These are phyloP conservation scores for Chytriomyces sp. DNA, from an alignment of 192 early-diverging fungal genomes.

Conservation along the genomic window DNA sequence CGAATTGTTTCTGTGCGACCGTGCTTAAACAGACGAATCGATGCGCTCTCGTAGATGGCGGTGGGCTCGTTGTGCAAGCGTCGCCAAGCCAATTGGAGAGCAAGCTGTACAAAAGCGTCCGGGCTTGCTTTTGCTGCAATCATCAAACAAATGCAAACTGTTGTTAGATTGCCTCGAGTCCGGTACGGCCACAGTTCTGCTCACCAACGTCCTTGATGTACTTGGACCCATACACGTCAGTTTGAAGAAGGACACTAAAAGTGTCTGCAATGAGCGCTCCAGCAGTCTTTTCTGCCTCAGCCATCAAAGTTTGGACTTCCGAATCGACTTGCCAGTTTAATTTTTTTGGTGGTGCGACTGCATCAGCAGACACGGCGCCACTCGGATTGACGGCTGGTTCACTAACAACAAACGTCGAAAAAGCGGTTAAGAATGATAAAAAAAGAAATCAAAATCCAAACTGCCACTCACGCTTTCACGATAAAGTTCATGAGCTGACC, in stretches of 20 bases:
- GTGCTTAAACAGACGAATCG: conserved; percentile 62
- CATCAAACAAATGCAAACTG: background rate
- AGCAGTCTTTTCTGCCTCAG: conserved; percentile 69
- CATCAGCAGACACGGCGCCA: conserved; percentile 9
- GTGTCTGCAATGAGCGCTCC: conserved; percentile 64
- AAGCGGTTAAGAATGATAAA: background rate
- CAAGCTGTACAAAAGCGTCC: conserved; percentile 92
- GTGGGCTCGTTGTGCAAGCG: conserved; percentile 69
- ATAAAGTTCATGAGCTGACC: conserved; percentile 80
- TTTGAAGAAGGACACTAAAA: conserved; percentile 72
- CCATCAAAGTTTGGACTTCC: conserved; percentile 59
- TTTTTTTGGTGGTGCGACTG: conserved; percentile 61
- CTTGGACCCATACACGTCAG: conserved; percentile 76
- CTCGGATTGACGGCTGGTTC: conserved; percentile 45
- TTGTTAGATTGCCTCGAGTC: no score
- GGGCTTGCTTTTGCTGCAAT: conserved; percentile 76
- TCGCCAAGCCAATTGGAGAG: conserved; percentile 83
- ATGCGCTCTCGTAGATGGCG: conserved; percentile 60
- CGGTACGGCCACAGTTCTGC: background rate
- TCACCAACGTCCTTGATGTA: conserved; percentile 78
- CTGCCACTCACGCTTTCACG: conserved; percentile 58
- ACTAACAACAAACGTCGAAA: conserved; percentile 19
- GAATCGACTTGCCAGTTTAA: conserved; percentile 74
- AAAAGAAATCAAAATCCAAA: background rate
- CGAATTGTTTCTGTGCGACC: conserved; percentile 95